These are phyloP conservation scores for Castanea crenata DNA, from an alignment of 306 rosid species.

Conservation along the genomic window DNA sequence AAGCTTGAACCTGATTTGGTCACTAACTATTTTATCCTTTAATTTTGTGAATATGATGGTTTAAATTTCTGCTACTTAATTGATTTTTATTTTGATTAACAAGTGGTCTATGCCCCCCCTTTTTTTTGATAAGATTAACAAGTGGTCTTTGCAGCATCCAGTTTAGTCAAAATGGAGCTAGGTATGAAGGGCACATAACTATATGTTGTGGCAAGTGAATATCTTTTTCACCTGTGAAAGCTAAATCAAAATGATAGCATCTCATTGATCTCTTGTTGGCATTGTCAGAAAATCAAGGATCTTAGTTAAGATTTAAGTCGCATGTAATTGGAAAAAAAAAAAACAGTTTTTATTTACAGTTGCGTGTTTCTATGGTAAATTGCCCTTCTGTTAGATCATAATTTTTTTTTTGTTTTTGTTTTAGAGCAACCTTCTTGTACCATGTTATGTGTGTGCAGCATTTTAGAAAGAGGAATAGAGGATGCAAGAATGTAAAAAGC, in stretches of 20 bases:
- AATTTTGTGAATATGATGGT: not conserved
- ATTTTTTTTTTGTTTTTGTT: not conserved
- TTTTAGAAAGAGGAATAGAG: not conserved
- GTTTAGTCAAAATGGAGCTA: not conserved
- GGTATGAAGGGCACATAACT: not conserved
- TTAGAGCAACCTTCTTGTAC: not conserved
- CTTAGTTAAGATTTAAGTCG: not conserved
- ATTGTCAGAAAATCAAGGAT: not conserved
- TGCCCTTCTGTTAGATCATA: not conserved
- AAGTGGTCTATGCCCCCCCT: not conserved
- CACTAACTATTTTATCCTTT: not conserved
- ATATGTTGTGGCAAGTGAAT: not conserved
- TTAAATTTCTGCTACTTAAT: slow-evolving; percentile 10
- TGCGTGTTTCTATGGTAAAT: not conserved
- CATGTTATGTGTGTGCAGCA: not conserved
- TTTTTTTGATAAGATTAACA: not conserved
- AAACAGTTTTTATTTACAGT: not conserved
- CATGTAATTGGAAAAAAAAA: not conserved
- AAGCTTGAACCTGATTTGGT: not conserved
- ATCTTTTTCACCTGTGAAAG: not conserved
- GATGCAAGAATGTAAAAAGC: not conserved
- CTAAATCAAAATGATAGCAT: not conserved
- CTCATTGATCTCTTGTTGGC: not conserved
- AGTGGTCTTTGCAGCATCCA: slow-evolving; percentile 10
- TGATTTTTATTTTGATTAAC: not conserved